These are phyloP conservation scores for Quercus lobata DNA, from an alignment of 331 rosid species.

Conservation along the genomic window DNA sequence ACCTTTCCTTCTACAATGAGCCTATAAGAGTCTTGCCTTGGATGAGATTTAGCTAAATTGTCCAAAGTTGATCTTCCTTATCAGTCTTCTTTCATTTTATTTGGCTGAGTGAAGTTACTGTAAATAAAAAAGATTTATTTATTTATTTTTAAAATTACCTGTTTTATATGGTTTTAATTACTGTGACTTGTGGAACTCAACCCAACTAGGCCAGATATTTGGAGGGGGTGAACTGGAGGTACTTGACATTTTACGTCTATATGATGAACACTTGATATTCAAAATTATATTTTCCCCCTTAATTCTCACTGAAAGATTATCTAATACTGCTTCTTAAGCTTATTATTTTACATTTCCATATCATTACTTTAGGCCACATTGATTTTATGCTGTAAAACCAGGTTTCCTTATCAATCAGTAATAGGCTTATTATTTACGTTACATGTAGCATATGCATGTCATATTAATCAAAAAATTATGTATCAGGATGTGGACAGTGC, in stretches of 20 bases:
- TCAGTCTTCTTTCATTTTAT: neutral
- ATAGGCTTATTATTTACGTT: neutral
- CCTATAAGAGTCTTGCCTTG: neutral
- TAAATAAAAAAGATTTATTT: neutral
- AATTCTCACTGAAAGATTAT: neutral
- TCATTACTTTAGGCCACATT: neutral
- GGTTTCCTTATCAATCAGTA: neutral
- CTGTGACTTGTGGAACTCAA: conserved; percentile 7
- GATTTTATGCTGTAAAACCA: neutral
- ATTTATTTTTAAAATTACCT: neutral
- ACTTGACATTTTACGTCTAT: neutral
- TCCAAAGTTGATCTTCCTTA: neutral
- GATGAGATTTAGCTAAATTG: neutral
- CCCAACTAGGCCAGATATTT: neutral
- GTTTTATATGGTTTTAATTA: neutral
- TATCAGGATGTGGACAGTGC: conserved; percentile 70
- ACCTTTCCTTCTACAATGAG: neutral
- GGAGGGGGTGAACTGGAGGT: neutral
- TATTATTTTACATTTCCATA: neutral
- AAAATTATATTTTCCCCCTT: neutral
- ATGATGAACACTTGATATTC: neutral
- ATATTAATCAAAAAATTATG: conserved; percentile 19
- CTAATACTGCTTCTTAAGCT: neutral
- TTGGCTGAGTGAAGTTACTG: neutral
- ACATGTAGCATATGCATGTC: conserved; percentile 7